Evolutionary conservation across 1,139 yeast species (phyloP), one percentile per base, ranked within the genome.

Genomic region (Groenewaldozyma sp.): DNA sequence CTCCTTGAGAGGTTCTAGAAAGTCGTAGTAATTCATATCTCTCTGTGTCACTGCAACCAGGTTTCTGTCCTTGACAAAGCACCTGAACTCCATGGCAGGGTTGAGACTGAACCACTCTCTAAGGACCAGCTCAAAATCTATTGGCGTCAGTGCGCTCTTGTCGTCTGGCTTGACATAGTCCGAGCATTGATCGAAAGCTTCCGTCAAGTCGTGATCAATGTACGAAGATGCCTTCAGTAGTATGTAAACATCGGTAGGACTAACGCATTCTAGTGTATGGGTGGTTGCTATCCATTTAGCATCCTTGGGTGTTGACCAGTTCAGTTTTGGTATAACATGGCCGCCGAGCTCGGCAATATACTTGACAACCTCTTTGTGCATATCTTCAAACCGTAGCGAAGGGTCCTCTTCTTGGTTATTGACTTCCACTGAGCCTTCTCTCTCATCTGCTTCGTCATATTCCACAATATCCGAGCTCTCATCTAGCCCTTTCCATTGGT

Each of bases 251-350:
- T 91, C 99, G 32, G 78, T 72, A 0, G 81, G 76, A 27, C 69
- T 70, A 13, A 63, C 68, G 54, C 97, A 87, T 52, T 74, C 72
- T 68, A 82, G 73, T 3, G 83, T 71, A 51, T 83, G 82, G 28
- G 82, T 79, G 1, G 93, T 73, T 54, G 83, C 65, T 24, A 91
- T 88, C 98, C 98, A 91, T 1, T 77, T 73, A 5, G 97, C 86
- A 60, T 91, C 99, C 53, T 79, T 81, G 1, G 99, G 98, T 1
- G 95, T 82, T 1, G 96, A 84, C 98, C 98, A 91, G 64, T 91
- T 91, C 49, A 91, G 66, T 55, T 91, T 91, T 1, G 97, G 97
- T 2, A 84, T 70, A 5, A 87, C 87, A 1, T 76, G 63, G 1
- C 82, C 82, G 53, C 64, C 72, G 45, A 64, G 54, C 14, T 63